A percentile compares a stretch with the other conserved stretches of the same genome.
These are phyloP conservation scores for Yarrowia sp. DNA, from an alignment of 805 yeast species.

Conservation along the genomic window DNA sequence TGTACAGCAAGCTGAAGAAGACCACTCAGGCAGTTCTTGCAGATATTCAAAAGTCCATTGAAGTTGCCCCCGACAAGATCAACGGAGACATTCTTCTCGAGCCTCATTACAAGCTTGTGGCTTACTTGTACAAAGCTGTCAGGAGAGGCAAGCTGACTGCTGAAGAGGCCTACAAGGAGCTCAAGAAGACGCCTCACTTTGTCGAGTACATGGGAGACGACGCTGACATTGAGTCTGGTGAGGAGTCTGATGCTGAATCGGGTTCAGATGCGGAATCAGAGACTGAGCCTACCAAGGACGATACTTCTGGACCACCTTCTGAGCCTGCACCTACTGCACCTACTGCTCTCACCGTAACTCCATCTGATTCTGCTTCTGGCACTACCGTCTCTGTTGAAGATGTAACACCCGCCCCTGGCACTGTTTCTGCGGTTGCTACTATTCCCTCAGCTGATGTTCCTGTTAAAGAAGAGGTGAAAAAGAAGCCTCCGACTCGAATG, in stretches of 20 bases:
- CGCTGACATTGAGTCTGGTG: neutral
- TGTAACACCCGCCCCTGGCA: neutral
- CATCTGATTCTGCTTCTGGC: neutral
- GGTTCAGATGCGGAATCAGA: neutral
- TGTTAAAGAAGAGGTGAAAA: neutral
- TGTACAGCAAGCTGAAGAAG: slow-evolving; percentile 49
- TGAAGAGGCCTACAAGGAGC: slow-evolving; percentile 41
- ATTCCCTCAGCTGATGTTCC: neutral
- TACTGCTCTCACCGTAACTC: neutral
- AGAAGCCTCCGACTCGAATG: neutral
- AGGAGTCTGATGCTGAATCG: neutral
- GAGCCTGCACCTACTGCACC: neutral
- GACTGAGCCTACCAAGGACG: neutral
- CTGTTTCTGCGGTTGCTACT: neutral
- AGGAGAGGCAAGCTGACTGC: slow-evolving; percentile 39
- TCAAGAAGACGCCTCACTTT: slow-evolving; percentile 42
- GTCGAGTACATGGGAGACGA: slow-evolving; percentile 30
- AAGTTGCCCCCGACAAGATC: slow-evolving; percentile 29
- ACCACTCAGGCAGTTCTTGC: slow-evolving; percentile 41
- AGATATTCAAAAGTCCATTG: slow-evolving; percentile 39
- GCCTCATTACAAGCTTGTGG: slow-evolving; percentile 67
- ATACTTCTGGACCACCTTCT: neutral
- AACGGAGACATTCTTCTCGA: slow-evolving; percentile 61
- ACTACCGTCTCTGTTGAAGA: neutral
- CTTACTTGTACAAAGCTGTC: slow-evolving; percentile 56